Conservation (phyloP, 169 alveolate species). For the Eimeria falciformis region DNA sequence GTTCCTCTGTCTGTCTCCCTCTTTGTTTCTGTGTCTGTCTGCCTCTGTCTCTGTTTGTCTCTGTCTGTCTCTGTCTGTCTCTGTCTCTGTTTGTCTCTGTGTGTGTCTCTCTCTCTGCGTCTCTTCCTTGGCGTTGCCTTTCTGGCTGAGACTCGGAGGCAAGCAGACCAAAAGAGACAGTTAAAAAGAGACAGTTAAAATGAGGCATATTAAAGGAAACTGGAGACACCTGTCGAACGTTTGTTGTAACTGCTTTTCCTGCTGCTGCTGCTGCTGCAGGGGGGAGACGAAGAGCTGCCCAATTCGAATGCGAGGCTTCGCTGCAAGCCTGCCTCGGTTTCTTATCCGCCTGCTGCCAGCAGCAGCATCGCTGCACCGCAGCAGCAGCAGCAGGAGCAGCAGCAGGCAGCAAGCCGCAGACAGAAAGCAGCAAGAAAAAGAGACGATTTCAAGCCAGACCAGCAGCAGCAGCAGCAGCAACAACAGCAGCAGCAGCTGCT, state of each 20-base stretch:
- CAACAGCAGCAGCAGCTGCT: constrained; percentile 45
- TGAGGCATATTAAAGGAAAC: no score
- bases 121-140: no score
- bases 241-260: background rate
- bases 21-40: no score
- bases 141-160: no score
- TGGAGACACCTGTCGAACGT: background rate
- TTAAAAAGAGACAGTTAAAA: no score
- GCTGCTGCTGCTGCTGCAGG: constrained; percentile 46
- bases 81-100: no score
- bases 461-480: background rate
- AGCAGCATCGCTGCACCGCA: background rate
- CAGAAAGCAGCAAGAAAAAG: constrained; percentile 36
- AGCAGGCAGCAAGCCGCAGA: constrained; percentile 37
- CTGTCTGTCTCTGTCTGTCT: no score
- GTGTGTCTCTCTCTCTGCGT: no score
- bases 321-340: background rate
- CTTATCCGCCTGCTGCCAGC: background rate
- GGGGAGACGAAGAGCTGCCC: background rate
- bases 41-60: no score
- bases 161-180: no score
- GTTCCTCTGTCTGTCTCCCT: background rate
- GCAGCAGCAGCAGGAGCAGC: constrained; percentile 43
- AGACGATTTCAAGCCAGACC: background rate
- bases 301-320: constrained; percentile 6